Evolutionary conservation across 2,329 filamentous ascomycete genomes (phyloP).

Genomic region (Monosporascus sp.): DNA sequence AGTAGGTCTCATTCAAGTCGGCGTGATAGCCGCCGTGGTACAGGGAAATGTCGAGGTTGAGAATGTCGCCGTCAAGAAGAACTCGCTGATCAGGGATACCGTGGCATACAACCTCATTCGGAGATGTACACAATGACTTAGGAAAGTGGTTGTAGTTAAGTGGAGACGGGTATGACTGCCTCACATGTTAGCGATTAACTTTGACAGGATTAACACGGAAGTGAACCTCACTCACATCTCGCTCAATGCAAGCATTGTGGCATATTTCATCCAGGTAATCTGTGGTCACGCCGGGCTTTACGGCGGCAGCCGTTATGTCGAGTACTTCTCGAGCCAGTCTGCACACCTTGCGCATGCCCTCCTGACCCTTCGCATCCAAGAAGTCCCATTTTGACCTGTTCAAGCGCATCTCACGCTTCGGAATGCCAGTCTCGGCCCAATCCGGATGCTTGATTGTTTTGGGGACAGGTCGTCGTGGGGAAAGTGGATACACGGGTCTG

Average conservation of each 20-base stretch:
- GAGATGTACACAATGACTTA: slow-evolving; percentile 91
- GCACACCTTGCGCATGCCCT: slow-evolving; percentile 71
- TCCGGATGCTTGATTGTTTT: slow-evolving; percentile 59
- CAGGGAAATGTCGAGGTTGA: slow-evolving; percentile 91
- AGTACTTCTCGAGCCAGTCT: slow-evolving; percentile 65
- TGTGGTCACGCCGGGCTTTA: slow-evolving; percentile 67
- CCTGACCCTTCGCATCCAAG: slow-evolving; percentile 58
- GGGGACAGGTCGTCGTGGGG: slow-evolving; percentile 51
- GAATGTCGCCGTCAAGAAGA: slow-evolving; percentile 82
- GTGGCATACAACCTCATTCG: slow-evolving; percentile 96
- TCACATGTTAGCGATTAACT: too few relatives aligned
- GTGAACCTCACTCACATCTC: slow-evolving; percentile 50
- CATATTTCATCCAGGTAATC: slow-evolving; percentile 72
- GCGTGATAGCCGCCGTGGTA: slow-evolving; percentile 92
- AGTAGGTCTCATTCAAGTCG: slow-evolving; percentile 96
- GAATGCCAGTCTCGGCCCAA: slow-evolving; percentile 63
- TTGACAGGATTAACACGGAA: too few relatives aligned
- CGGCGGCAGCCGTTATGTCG: slow-evolving; percentile 64
- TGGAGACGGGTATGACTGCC: slow-evolving; percentile 81
- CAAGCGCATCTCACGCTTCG: slow-evolving; percentile 33
- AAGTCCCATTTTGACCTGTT: slow-evolving; percentile 57
- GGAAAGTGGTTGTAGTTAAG: slow-evolving; percentile 93
- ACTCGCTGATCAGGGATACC: slow-evolving; percentile 87
- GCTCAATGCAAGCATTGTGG: slow-evolving; percentile 69
- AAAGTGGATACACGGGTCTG: slow-evolving; percentile 61